Evolutionary conservation across 768 basidiomycete genomes (phyloP).

Genomic region (Lepiota venenata): DNA sequence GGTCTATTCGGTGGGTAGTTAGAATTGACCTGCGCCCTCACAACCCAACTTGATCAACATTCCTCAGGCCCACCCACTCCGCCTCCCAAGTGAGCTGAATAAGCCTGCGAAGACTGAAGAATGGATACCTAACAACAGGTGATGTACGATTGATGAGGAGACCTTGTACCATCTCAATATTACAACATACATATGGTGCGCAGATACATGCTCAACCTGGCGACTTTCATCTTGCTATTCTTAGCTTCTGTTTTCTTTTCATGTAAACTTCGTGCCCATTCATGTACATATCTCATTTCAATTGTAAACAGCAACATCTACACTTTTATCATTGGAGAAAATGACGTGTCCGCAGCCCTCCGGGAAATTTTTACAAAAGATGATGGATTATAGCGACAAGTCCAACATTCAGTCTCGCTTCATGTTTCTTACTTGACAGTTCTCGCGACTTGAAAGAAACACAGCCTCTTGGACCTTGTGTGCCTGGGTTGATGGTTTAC

Average conservation of each 20-base stretch:
- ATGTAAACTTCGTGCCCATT: too few relatives aligned
- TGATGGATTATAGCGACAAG: too few relatives aligned
- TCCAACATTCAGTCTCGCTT: too few relatives aligned
- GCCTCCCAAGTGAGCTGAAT: slow-evolving; percentile 24
- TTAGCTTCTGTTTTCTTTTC: neutral
- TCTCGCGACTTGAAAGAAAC: too few relatives aligned
- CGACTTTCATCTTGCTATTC: neutral
- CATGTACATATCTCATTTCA: too few relatives aligned
- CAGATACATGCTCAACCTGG: neutral
- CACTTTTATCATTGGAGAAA: too few relatives aligned
- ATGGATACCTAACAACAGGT: neutral
- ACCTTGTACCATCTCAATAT: neutral
- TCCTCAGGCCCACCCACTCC: slow-evolving; percentile 27
- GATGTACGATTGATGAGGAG: slow-evolving; percentile 2
- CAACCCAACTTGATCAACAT: neutral
- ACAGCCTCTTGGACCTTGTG: too few relatives aligned
- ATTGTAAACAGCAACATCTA: too few relatives aligned
- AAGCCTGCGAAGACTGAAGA: neutral
- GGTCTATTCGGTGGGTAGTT: slow-evolving; percentile 62
- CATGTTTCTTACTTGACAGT: too few relatives aligned
- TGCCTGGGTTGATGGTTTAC: too few relatives aligned
- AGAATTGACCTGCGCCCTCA: neutral
- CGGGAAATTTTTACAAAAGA: too few relatives aligned
- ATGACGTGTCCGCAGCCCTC: too few relatives aligned
- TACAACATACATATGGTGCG: neutral